phyloP scores from a whole-genome alignment of 176 grass and related monocot species.

The Bothriochloa decipiens region DNA sequence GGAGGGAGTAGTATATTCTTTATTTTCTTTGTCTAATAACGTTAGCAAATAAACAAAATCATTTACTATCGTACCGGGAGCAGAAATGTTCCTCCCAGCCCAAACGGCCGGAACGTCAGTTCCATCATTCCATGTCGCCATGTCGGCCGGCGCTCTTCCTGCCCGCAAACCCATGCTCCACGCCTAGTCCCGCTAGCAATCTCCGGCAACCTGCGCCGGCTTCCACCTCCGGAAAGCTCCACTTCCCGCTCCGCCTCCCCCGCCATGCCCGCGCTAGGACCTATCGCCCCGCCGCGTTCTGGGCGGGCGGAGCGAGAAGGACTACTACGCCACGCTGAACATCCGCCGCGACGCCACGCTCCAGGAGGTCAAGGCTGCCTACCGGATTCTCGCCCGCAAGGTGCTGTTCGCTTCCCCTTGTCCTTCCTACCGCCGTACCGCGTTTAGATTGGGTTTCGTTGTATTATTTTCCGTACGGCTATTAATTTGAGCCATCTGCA shows the following conservation, averaged over 20 bases:
- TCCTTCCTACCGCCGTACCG: not conserved
- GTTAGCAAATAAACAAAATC: no score
- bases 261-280: constrained; percentile 9
- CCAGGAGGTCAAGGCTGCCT: constrained; percentile 85
- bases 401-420: constrained; percentile 18
- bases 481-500: not conserved
- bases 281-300: constrained; percentile 35
- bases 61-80: no score
- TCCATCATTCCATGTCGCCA: constrained; percentile 50
- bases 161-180: constrained; percentile 36
- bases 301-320: constrained; percentile 36
- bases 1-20: no score
- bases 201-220: not conserved
- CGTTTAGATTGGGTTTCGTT: not conserved
- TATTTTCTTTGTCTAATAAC: no score
- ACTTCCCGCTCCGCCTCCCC: constrained; percentile 27
- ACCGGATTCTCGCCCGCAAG: constrained; percentile 84
- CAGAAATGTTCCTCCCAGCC: not conserved
- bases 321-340: constrained; percentile 81
- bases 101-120: not conserved
- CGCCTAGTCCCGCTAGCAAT: not conserved
- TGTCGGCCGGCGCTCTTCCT: constrained; percentile 40
- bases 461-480: not conserved
- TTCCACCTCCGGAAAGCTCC: constrained; percentile 14
- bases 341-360: constrained; percentile 65